Base-by-base conservation (phyloP, 1,284 basidiomycete genomes). In the Peniophora sp. region DNA sequence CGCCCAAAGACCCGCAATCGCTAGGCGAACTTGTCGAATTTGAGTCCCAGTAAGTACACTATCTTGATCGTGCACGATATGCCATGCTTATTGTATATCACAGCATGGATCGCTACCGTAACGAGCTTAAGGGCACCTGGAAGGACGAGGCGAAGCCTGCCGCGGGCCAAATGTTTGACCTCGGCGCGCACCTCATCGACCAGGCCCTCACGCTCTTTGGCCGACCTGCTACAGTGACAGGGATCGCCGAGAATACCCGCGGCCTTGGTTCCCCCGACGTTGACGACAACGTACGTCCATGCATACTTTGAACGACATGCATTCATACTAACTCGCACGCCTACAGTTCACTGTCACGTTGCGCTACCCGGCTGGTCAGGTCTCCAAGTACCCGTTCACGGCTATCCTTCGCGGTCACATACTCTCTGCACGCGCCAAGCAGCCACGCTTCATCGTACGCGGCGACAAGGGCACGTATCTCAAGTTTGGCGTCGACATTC, bases 161-260 rank as follows among this genome's bases (percentile, higher is more conserved):
- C 10, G 72, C 73, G 35, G 81, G 84, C 5, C 68, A 77, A 45
- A 74, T 76, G 2, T 87, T 78, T 60, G 83, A 87, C 60, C 71
- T 87, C 32, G 85, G 81, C 19, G 65, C 83, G 5, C 84, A 87
- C 63, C 66, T 84, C 52, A 81, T 93, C 59, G 91, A 94, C 68
- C 90, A 93, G 65, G 74, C 80, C 5, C 70, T 93, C 24, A 70
- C 74, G 11, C 74, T 94, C 45, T 93, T 93, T 61, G 92, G 91
- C 36, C 72, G 79, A 49, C 91, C 92, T 0, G 63, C 75, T 32
- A 79, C 69, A 52, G 68, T 93, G 25, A 89, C 85, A 3, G 85
- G 80, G 0, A 78, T 87, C 59, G 69, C 83, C 23, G 77, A 83
- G 59, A 91, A 91, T 61, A 66, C 78, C 41, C 75, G 87, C 47